Percentiles rank a stretch among this genome's conserved stretches.
Conservation (phyloP, 129 eudicot genomes). For the Tagetes erecta region DNA sequence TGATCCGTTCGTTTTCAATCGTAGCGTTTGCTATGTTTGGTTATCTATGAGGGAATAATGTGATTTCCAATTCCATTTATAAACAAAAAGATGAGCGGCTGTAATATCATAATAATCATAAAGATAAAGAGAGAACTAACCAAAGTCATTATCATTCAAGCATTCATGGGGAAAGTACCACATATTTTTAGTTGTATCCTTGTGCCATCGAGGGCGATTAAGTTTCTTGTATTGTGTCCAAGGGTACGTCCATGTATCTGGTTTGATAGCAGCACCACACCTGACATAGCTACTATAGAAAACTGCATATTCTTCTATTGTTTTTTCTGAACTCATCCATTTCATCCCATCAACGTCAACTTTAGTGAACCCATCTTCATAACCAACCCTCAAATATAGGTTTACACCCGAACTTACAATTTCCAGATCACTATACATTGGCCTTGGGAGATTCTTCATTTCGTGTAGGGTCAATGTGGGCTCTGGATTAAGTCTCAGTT, state of each 20-base stretch:
- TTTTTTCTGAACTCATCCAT: background rate
- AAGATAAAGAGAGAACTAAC: too few relatives aligned
- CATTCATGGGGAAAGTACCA: too few relatives aligned
- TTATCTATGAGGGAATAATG: too few relatives aligned
- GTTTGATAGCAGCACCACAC: constrained; percentile 2
- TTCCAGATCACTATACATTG: background rate
- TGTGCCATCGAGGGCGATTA: too few relatives aligned
- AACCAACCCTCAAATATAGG: background rate
- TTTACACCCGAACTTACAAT: constrained; percentile 13
- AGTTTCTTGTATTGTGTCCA: background rate
- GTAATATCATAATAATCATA: too few relatives aligned
- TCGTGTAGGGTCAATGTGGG: background rate
- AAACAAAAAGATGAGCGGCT: too few relatives aligned
- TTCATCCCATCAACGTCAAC: constrained; percentile 4
- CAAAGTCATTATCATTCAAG: too few relatives aligned
- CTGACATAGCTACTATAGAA: background rate
- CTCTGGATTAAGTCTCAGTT: background rate
- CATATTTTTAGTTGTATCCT: too few relatives aligned
- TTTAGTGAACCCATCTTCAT: background rate
- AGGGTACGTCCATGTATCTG: constrained; percentile 8
- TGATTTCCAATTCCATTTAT: too few relatives aligned
- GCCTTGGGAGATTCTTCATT: background rate
- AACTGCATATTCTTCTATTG: background rate
- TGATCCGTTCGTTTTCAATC: too few relatives aligned
- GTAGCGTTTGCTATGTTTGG: too few relatives aligned